A percentile compares a stretch with the other conserved stretches of the same genome.
Conservation (phyloP, 179 eudicot species). For the Heliamphora pulchella region DNA sequence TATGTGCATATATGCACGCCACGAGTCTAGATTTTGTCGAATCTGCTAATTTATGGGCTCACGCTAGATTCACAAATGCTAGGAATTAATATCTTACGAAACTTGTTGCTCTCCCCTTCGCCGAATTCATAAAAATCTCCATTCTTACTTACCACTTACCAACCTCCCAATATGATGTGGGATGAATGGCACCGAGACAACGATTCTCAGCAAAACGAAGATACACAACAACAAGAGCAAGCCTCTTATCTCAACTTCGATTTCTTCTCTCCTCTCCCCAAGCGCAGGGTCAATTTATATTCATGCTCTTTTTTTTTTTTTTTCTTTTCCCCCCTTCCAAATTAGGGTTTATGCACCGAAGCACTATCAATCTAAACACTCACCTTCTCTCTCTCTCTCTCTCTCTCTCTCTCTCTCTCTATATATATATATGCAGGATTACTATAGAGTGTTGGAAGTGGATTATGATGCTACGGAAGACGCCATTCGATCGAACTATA, state of each 20-base stretch:
- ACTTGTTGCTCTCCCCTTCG: too few species aligned
- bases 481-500: slow-evolving; percentile 73
- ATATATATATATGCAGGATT: slow-evolving; percentile 39
- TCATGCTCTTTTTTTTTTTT: neutral
- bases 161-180: slow-evolving; percentile 29
- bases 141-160: too few species aligned
- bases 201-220: slow-evolving; percentile 20
- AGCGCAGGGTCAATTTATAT: slow-evolving; percentile 46
- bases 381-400: neutral
- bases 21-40: too few species aligned
- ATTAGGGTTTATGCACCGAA: slow-evolving; percentile 6
- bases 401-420: too few species aligned
- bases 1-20: too few species aligned
- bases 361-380: neutral
- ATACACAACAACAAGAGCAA: slow-evolving; percentile 18
- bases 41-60: too few species aligned
- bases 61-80: too few species aligned
- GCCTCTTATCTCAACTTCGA: slow-evolving; percentile 53
- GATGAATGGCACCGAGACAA: slow-evolving; percentile 33
- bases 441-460: slow-evolving; percentile 71
- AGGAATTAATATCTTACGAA: too few species aligned
- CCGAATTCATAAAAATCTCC: too few species aligned
- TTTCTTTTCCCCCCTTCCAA: neutral
- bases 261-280: slow-evolving; percentile 43
- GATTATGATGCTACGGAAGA: slow-evolving; percentile 84